These are phyloP conservation scores for Neofusicoccum ribis DNA, from an alignment of 2,329 filamentous ascomycete species.

Conservation along the genomic window DNA sequence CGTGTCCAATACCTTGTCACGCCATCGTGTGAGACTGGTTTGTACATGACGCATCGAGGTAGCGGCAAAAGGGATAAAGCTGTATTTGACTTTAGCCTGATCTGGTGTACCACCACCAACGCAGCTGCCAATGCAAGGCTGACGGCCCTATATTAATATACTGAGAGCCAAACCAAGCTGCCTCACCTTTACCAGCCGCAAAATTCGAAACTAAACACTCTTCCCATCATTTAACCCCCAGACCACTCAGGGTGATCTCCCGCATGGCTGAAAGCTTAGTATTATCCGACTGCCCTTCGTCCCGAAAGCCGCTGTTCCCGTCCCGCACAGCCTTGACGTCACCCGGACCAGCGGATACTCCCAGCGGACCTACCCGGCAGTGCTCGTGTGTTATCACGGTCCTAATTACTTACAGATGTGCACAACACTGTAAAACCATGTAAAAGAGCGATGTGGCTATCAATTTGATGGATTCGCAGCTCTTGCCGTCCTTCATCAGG, in stretches of 20 bases:
- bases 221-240: not conserved
- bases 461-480: no score
- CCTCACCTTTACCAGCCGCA: not conserved
- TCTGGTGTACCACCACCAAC: not conserved
- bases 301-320: not conserved
- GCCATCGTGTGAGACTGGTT: constrained; percentile 1
- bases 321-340: no score
- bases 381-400: no score
- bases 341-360: no score
- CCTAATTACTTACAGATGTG: no score
- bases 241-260: not conserved
- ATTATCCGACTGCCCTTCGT: not conserved
- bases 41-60: not conserved
- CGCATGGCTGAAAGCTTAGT: not conserved
- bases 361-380: no score
- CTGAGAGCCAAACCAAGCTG: no score
- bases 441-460: no score
- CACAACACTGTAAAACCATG: no score
- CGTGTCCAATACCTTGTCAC: not conserved
- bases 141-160: no score
- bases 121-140: no score
- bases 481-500: no score
- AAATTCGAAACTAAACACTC: not conserved
- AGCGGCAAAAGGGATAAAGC: constrained; percentile 1
- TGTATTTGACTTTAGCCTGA: not conserved